Evolutionary conservation across 2,329 filamentous ascomycete species (phyloP), one percentile per base, ranked within the genome.

Genomic region (Colletotrichum zoysiae): DNA sequence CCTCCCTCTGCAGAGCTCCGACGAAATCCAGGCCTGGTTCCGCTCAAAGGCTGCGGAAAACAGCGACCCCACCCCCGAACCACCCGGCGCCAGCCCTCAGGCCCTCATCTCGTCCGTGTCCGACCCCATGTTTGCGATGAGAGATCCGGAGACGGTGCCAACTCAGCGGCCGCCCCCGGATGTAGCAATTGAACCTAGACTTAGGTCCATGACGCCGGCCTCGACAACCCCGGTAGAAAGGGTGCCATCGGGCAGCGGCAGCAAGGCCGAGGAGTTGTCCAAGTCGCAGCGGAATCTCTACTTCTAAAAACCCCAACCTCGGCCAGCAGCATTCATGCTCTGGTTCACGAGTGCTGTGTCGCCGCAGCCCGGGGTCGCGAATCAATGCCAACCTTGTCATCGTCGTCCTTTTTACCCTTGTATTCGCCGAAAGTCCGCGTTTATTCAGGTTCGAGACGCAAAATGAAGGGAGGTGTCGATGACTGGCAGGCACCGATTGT

Each of bases 21-120:
- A 65, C 0, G 74, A 78, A 0, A 64, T 79, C 9, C 65, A 74
- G 5, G 18, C 33, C 3, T 80, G 79, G 79, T 78, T 66, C 38
- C 61, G 66, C 1, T 65, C 61, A 11, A 73, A 70, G 42, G 50
- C 66, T 11, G 35, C 53, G 14, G 71, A 60, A 26, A 35, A 40
- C 0, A 44, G 38, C 14, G 53, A 67, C n/a, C n/a, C 23, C 7
- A 26, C 7, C 11, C 11, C 42, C 18, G 71, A 70, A 35, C 23
- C 62, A 5, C 64, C 53, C 12, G 44, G 48, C 7, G 35, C 53
- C 6, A 71, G 58, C 23, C 67, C 60, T 2, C 64, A 67, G 18
- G 60, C 53, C 20, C 23, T 60, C n/a, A 58, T 71, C 1, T 67
- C 58, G 26, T 67, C 53, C 0, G 48, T 64, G 1, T 60, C 71